These are phyloP conservation scores for Pythium aristosporum DNA, from an alignment of 352 stramenopile species.

Conservation along the genomic window DNA sequence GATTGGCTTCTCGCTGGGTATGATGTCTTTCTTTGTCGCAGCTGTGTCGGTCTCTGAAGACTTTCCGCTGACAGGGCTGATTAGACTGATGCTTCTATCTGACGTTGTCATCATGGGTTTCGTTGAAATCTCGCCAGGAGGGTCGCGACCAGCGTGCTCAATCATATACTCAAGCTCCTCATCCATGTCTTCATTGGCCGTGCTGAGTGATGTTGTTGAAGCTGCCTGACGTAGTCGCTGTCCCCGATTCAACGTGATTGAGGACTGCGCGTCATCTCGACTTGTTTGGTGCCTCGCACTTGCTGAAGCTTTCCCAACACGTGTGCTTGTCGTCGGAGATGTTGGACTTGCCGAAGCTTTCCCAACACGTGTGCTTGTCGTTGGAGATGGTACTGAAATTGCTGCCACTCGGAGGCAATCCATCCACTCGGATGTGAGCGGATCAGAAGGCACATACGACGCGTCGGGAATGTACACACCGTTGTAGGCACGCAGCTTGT, in stretches of 20 bases:
- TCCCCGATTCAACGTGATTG: neutral
- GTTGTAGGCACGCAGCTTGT: slow-evolving; percentile 62
- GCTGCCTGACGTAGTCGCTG: slow-evolving; percentile 12
- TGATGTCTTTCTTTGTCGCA: slow-evolving; percentile 4
- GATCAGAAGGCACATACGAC: slow-evolving; percentile 58
- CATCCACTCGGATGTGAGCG: slow-evolving; percentile 79
- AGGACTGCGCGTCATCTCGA: neutral
- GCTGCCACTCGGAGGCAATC: slow-evolving; percentile 54
- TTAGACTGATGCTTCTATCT: neutral
- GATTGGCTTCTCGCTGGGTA: slow-evolving; percentile 11
- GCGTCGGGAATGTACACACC: slow-evolving; percentile 74
- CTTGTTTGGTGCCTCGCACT: neutral
- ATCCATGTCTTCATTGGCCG: slow-evolving; percentile 67
- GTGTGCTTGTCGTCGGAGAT: neutral
- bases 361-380: neutral
- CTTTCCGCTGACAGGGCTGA: neutral
- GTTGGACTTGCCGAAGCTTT: neutral
- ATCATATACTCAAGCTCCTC: slow-evolving; percentile 74
- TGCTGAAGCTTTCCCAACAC: neutral
- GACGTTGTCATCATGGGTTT: neutral
- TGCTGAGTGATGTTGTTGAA: slow-evolving; percentile 39
- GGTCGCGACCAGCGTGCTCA: slow-evolving; percentile 25
- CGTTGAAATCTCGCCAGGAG: neutral
- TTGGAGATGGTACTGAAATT: neutral
- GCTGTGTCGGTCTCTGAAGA: neutral